phyloP scores from a whole-genome alignment of 306 rosid genomes.

The cucumber (Cucumis sativus) region DNA sequence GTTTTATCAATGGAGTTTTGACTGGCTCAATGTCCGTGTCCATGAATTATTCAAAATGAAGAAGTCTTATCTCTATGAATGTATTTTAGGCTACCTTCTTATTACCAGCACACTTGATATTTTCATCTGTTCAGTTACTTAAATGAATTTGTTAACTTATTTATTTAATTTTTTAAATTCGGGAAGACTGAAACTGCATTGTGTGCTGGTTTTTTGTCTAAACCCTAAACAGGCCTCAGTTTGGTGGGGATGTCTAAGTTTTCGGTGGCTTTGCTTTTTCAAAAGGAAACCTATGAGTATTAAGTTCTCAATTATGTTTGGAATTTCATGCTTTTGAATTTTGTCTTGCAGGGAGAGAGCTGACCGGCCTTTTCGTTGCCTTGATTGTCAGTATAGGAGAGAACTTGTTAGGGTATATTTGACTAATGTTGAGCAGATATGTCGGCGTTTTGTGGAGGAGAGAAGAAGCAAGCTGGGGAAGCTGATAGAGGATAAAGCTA shows the following conservation, averaged over 20 bases:
- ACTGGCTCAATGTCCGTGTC: not conserved
- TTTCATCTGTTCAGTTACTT: not conserved
- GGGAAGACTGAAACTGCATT: not conserved
- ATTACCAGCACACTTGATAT: not conserved
- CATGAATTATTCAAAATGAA: not conserved
- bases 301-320: constrained; percentile 1
- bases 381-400: constrained; percentile 94
- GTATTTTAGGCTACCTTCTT: not conserved
- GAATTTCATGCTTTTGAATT: constrained; percentile 11
- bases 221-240: not conserved
- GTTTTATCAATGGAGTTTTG: not conserved
- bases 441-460: constrained; percentile 98
- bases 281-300: not conserved
- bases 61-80: not conserved
- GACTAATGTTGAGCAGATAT: constrained; percentile 93
- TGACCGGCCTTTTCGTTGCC: constrained; percentile 94
- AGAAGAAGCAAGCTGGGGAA: constrained; percentile 82
- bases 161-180: not conserved
- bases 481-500: constrained; percentile 84
- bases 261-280: not conserved
- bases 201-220: not conserved
- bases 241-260: not conserved
- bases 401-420: constrained; percentile 98
- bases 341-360: constrained; percentile 74
- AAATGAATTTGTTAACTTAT: not conserved